These are phyloP conservation scores for Leptomonas seymouri DNA, from an alignment of 208 protist species.

Conservation along the genomic window DNA sequence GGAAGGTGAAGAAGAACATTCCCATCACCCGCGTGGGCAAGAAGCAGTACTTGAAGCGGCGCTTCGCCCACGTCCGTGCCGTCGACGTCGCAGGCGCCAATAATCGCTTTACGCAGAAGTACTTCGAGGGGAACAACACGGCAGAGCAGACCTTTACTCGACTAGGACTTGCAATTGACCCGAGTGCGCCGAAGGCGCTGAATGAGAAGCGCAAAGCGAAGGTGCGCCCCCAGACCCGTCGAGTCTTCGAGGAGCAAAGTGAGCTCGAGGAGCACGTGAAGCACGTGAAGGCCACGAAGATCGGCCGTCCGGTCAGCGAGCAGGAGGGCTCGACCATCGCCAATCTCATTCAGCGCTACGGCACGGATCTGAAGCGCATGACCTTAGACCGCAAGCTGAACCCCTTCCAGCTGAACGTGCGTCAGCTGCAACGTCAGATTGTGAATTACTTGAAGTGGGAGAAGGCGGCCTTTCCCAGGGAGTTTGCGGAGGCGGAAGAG, in stretches of 20 bases:
- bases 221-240: constrained; percentile 42
- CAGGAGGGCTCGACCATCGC: constrained; percentile 74
- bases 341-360: constrained; percentile 71
- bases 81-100: constrained; percentile 76
- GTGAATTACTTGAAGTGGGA: constrained; percentile 86
- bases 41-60: constrained; percentile 85
- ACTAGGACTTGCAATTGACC: constrained; percentile 73
- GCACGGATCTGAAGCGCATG: constrained; percentile 84
- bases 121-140: constrained; percentile 65
- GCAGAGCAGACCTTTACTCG: constrained; percentile 80
- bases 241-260: constrained; percentile 59
- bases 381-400: constrained; percentile 80
- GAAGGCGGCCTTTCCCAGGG: constrained; percentile 72
- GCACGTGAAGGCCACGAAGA: constrained; percentile 34
- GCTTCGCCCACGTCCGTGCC: constrained; percentile 75
- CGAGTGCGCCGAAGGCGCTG: constrained; percentile 40
- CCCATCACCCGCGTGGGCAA: constrained; percentile 85
- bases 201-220: constrained; percentile 54
- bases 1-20: constrained; percentile 86
- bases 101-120: constrained; percentile 84
- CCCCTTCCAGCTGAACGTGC: constrained; percentile 84
- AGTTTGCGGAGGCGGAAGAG: constrained; percentile 70
- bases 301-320: constrained; percentile 75
- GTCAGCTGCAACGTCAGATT: constrained; percentile 83
- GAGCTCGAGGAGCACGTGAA: constrained; percentile 37